Conservation (phyloP, 176 grass and related monocot genomes). For the Poa pratensis region DNA sequence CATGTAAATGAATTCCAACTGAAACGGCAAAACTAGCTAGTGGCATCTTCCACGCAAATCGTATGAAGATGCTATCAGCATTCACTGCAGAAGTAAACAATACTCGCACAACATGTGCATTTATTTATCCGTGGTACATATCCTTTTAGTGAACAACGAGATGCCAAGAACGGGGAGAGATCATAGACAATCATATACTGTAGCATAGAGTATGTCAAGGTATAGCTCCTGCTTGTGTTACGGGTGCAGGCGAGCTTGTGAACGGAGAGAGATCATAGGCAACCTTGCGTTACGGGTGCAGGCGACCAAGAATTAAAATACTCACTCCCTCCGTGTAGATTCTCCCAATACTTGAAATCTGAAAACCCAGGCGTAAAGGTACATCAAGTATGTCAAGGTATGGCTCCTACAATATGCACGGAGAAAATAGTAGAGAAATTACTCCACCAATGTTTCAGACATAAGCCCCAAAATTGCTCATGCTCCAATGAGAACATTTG, state of each 20-base stretch:
- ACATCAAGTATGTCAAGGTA: background rate
- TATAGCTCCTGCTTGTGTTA: too few species aligned
- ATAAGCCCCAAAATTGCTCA: background rate
- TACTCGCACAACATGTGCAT: background rate
- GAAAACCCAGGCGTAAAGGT: background rate
- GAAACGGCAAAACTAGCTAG: background rate
- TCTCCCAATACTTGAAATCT: background rate
- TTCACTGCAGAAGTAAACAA: background rate
- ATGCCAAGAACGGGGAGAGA: background rate
- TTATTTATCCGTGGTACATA: background rate
- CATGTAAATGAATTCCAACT: background rate
- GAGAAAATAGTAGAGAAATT: background rate
- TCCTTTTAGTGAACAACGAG: background rate
- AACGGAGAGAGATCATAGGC: too few species aligned
- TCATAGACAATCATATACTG: background rate
- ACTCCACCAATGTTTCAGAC: slow-evolving; percentile 7
- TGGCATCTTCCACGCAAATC: background rate
- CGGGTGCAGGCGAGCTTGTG: too few species aligned
- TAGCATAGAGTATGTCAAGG: too few species aligned
- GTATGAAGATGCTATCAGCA: background rate
- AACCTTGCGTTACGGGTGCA: too few species aligned
- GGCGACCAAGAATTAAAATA: background rate
- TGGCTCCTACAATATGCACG: background rate
- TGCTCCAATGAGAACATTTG: background rate
- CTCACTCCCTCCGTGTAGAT: too few species aligned